phyloP scores from a whole-genome alignment of 2,329 filamentous ascomycete species.

The Colletotrichum zoysiae region DNA sequence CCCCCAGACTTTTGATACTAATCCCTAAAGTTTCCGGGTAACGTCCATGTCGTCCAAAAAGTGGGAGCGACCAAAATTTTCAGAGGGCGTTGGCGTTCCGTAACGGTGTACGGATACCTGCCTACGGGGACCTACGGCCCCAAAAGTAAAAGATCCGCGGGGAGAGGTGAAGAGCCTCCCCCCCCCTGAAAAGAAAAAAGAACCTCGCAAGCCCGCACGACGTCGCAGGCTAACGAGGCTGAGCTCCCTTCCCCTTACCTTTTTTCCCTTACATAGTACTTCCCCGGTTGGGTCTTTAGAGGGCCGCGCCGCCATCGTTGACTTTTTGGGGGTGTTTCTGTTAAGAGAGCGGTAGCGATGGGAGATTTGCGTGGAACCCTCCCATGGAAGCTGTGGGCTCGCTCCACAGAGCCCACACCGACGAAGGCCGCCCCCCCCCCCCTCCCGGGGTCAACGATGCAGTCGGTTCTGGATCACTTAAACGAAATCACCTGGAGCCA shows the following conservation, averaged over 20 bases:
- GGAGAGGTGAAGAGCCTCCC: too few relatives aligned
- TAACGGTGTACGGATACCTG: too few relatives aligned
- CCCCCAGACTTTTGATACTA: neutral
- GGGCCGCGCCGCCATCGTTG: neutral
- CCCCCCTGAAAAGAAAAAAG: too few relatives aligned
- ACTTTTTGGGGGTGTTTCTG: neutral
- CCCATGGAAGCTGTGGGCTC: neutral
- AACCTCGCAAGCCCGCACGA: constrained; percentile 6
- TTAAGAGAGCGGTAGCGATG: neutral
- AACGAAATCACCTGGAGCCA: constrained; percentile 27
- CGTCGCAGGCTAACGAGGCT: constrained; percentile 36
- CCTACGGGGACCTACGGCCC: too few relatives aligned
- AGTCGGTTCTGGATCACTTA: constrained; percentile 11
- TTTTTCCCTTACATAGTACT: too few relatives aligned
- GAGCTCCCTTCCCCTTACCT: neutral
- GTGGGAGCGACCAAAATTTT: neutral
- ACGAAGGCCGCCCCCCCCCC: neutral
- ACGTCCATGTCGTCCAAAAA: neutral
- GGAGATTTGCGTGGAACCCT: neutral
- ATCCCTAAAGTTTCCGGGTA: neutral
- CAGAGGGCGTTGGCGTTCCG: too few relatives aligned
- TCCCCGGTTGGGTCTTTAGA: neutral
- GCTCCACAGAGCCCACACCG: constrained; percentile 27
- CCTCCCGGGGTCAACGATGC: neutral
- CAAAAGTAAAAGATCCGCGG: neutral